Evolutionary conservation across 768 basidiomycete genomes (phyloP), one percentile per base, ranked within the genome.

Genomic region (Collybiopsis luxurians): DNA sequence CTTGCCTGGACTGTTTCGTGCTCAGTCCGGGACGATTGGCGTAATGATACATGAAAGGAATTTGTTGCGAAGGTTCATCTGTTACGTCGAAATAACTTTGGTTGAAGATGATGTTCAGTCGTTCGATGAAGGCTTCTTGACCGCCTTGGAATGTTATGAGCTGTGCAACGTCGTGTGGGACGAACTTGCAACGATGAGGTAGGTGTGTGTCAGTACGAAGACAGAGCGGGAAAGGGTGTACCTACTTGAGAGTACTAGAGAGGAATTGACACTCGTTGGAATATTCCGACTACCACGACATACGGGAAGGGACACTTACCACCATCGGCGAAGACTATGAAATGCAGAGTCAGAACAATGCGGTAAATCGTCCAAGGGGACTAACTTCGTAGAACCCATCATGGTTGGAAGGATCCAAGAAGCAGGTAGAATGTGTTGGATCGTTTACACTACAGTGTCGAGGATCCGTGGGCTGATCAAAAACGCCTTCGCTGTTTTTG

Each of bases 1-100:
- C 73, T 62, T 82, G 77, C 26, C 84, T 68, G 28, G 82, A 78
- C 17, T 79, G 69, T 61, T 81, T 80, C 2, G 83, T 83, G 64
- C 83, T 86, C 19, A 80, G 65, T 2, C 83, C 83, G 0, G 85
- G 84, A 2, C 73, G 71, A 64, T 85, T 79, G 2, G 81, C 84
- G 60, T 87, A 87, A 68, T 87, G 84, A 61, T 85, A 86, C 84
- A 86, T 86, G 67, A 78, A 84, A 0, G 84, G 84, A 61, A 87
- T 86, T 60, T 85, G 83, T 60, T 85, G 83, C 2, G 84, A 85
- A 0, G 84, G 84, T 61, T 87, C 85, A 62, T 87, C 76, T 9
- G 84, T 84, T 0, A 76, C 72, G 56, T 86, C 85, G 59, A 86
- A 86, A 66, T 84, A 87, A 39, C 73, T 72, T 79, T 85, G 49